Percentiles rank a stretch among this genome's conserved stretches.
Conservation (phyloP, 2,329 filamentous ascomycete genomes). For the Microdochium bolleyi region DNA sequence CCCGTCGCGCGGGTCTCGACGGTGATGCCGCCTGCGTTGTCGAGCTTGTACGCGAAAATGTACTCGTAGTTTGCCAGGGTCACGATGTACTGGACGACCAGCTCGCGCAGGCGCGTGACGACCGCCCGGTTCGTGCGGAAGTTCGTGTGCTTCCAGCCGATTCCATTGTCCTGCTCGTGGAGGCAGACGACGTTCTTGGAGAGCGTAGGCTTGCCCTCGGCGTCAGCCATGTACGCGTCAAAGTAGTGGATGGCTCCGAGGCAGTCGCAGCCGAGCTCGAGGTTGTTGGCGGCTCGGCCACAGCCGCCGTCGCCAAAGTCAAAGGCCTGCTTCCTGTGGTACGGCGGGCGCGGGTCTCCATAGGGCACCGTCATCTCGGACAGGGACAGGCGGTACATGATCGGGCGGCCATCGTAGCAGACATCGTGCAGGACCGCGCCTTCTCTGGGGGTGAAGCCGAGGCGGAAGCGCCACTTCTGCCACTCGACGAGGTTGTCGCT, state of each 20-base stretch:
- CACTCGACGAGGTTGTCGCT: constrained; percentile 20
- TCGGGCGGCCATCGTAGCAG: constrained; percentile 48
- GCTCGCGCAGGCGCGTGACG: constrained; percentile 51
- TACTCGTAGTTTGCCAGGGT: constrained; percentile 68
- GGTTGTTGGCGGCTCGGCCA: constrained; percentile 57
- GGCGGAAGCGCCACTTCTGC: constrained; percentile 49
- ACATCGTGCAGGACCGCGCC: constrained; percentile 56
- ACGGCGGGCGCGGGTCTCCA: constrained; percentile 52
- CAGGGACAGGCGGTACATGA: constrained; percentile 51
- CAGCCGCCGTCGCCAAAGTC: constrained; percentile 61
- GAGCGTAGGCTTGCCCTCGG: constrained; percentile 43
- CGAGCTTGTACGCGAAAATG: constrained; percentile 56
- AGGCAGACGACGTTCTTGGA: constrained; percentile 58
- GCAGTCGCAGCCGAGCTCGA: constrained; percentile 60
- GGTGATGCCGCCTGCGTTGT: constrained; percentile 52
- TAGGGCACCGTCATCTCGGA: constrained; percentile 59
- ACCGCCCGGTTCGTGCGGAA: constrained; percentile 55
- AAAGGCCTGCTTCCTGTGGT: constrained; percentile 60
- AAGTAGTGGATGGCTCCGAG: constrained; percentile 56
- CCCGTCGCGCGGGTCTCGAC: constrained; percentile 59
- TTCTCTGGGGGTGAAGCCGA: constrained; percentile 54
- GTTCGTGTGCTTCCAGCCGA: constrained; percentile 65
- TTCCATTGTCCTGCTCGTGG: constrained; percentile 63
- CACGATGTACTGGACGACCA: constrained; percentile 61
- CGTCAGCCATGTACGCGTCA: constrained; percentile 40